These are phyloP conservation scores for Aspergillus nomiae DNA, from an alignment of 2,329 filamentous ascomycete species.

Conservation along the genomic window DNA sequence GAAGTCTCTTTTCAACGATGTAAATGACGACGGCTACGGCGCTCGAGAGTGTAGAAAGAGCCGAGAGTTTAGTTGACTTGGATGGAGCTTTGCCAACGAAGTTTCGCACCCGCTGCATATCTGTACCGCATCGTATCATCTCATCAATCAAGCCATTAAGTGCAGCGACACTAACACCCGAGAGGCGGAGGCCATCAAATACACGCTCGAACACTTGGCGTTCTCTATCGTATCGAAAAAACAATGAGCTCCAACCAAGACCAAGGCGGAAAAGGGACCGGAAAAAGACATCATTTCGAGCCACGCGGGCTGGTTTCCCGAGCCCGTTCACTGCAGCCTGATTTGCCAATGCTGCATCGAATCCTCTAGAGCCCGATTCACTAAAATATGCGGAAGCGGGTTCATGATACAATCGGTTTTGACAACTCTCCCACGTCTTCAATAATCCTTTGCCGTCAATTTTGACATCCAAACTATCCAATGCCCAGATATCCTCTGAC, in stretches of 20 bases:
- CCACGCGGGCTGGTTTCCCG: slow-evolving; percentile 32
- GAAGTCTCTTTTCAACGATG: slow-evolving; percentile 40
- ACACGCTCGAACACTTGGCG: slow-evolving; percentile 41
- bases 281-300: slow-evolving; percentile 41
- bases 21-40: slow-evolving; percentile 37
- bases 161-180: slow-evolving; percentile 52
- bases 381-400: slow-evolving; percentile 45
- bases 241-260: slow-evolving; percentile 47
- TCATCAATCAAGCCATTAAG: slow-evolving; percentile 36
- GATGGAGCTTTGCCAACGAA: slow-evolving; percentile 35
- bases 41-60: slow-evolving; percentile 39
- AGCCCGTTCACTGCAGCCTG: slow-evolving; percentile 23
- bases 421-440: slow-evolving; percentile 47
- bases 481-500: slow-evolving; percentile 38
- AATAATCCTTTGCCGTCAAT: slow-evolving; percentile 21
- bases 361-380: slow-evolving; percentile 43
- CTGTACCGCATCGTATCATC: slow-evolving; percentile 39
- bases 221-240: slow-evolving; percentile 45
- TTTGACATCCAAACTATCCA: slow-evolving; percentile 26
- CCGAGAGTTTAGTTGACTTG: slow-evolving; percentile 30
- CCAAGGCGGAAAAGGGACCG: slow-evolving; percentile 43
- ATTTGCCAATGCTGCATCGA: slow-evolving; percentile 40
- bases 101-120: slow-evolving; percentile 38
- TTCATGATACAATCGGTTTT: slow-evolving; percentile 32
- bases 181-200: slow-evolving; percentile 49